Evolutionary conservation across 768 basidiomycete genomes (phyloP).

Genomic region (Zangia roseola): DNA sequence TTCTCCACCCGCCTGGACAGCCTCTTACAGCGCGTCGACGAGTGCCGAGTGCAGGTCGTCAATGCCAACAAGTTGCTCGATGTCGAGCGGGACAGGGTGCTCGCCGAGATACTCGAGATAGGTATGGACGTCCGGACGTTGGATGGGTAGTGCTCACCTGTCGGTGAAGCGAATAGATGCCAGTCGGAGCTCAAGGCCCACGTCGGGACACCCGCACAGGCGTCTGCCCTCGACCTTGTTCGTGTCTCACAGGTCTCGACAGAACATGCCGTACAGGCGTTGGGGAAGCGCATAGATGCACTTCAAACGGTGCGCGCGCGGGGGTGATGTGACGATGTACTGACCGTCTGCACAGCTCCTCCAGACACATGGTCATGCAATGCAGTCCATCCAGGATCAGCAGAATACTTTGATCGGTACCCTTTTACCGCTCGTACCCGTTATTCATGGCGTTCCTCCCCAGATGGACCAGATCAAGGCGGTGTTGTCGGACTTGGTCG

Average conservation of each 20-base stretch:
- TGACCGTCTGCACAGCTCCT: slow-evolving; percentile 37
- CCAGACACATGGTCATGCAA: slow-evolving; percentile 52
- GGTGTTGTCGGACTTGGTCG: slow-evolving; percentile 17
- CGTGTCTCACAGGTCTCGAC: slow-evolving; percentile 41
- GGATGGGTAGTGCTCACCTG: slow-evolving; percentile 3
- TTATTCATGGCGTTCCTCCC: slow-evolving; percentile 56
- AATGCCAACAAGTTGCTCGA: slow-evolving; percentile 57
- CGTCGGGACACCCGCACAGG: slow-evolving; percentile 58
- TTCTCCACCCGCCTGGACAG: slow-evolving; percentile 57
- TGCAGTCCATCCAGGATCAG: slow-evolving; percentile 53
- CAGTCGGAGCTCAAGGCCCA: slow-evolving; percentile 60
- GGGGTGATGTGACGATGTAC: slow-evolving; percentile 5
- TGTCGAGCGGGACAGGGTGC: slow-evolving; percentile 54
- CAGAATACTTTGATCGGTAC: slow-evolving; percentile 38
- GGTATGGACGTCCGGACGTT: neutral
- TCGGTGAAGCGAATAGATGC: slow-evolving; percentile 53
- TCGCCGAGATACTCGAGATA: slow-evolving; percentile 43
- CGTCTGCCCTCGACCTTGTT: slow-evolving; percentile 36
- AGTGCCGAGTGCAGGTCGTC: slow-evolving; percentile 52
- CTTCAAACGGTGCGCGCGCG: slow-evolving; percentile 45
- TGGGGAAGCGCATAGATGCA: slow-evolving; percentile 57
- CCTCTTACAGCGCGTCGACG: slow-evolving; percentile 50
- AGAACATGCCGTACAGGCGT: slow-evolving; percentile 38
- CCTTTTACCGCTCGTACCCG: slow-evolving; percentile 57
- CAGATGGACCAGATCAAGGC: slow-evolving; percentile 42